Conservation (phyloP, 2,329 filamentous ascomycete species). For the Drechslerella coelobrocha region DNA sequence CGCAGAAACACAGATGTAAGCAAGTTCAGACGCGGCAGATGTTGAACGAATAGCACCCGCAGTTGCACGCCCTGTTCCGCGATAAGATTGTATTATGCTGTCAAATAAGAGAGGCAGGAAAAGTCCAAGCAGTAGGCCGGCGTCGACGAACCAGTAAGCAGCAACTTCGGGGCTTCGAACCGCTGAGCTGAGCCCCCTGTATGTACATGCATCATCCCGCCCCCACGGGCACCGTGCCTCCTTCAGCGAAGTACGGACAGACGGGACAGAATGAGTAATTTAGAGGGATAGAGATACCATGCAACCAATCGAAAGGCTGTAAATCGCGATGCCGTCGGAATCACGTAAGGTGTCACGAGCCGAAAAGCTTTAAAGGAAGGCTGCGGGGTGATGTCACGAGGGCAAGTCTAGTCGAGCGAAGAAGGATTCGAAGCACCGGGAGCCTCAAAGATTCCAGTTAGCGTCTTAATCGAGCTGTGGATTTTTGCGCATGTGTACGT, state of each 20-base stretch:
- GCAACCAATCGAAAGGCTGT: neutral
- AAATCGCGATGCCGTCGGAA: neutral
- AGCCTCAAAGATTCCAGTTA: too few species aligned
- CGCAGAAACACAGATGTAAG: neutral
- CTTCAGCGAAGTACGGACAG: neutral
- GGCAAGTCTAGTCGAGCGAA: neutral
- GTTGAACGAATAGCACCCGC: neutral
- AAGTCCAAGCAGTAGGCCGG: neutral
- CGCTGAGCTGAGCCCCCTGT: neutral
- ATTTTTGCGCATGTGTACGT: neutral
- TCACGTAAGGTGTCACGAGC: neutral
- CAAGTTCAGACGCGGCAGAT: neutral
- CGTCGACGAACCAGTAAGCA: neutral
- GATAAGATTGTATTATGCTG: neutral
- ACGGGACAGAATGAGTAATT: neutral
- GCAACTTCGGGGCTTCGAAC: neutral
- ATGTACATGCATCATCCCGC: neutral
- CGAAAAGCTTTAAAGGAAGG: neutral
- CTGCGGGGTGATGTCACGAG: neutral
- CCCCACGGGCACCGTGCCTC: neutral
- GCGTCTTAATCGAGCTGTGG: too few species aligned
- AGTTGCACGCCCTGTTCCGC: neutral
- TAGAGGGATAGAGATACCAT: neutral
- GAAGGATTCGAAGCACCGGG: too few species aligned
- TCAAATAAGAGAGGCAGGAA: neutral